Evolutionary conservation across 345 rosid genomes (phyloP).

Genomic region (Mallotus nudiflorus): DNA sequence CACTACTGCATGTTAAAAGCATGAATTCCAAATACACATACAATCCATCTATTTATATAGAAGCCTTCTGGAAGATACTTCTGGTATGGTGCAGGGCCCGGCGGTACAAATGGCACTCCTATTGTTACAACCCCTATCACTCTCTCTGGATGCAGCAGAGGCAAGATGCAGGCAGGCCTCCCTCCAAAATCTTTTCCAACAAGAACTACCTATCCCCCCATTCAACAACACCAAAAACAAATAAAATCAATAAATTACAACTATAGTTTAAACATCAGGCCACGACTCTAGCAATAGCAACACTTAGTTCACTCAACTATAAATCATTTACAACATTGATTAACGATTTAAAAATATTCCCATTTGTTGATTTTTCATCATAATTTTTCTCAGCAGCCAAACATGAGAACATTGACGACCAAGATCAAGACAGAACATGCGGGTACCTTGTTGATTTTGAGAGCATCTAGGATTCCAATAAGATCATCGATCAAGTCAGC

Average conservation of each 20-base stretch:
- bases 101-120: slow-evolving; percentile 47
- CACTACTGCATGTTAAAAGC: not conserved
- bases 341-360: no score
- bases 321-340: no score
- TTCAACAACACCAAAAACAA: not conserved
- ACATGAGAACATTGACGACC: no score
- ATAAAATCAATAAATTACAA: not conserved
- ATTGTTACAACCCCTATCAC: slow-evolving; percentile 47
- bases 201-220: slow-evolving; percentile 43
- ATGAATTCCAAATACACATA: slow-evolving; percentile 8
- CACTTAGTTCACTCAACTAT: no score
- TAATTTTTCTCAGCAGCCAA: no score
- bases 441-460: slow-evolving; percentile 39
- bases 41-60: slow-evolving; percentile 52
- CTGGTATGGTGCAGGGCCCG: slow-evolving; percentile 12
- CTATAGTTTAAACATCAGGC: not conserved
- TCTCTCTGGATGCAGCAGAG: slow-evolving; percentile 48
- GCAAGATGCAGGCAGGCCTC: slow-evolving; percentile 39
- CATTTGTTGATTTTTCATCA: no score
- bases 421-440: no score
- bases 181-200: slow-evolving; percentile 57
- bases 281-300: no score
- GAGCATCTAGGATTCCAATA: slow-evolving; percentile 40
- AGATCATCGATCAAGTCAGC: slow-evolving; percentile 39
- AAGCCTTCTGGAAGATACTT: slow-evolving; percentile 57